Percentiles rank a stretch among this genome's conserved stretches.
These are phyloP conservation scores for Sideroxylon spinosum DNA, from an alignment of 179 eudicot species.

Conservation along the genomic window DNA sequence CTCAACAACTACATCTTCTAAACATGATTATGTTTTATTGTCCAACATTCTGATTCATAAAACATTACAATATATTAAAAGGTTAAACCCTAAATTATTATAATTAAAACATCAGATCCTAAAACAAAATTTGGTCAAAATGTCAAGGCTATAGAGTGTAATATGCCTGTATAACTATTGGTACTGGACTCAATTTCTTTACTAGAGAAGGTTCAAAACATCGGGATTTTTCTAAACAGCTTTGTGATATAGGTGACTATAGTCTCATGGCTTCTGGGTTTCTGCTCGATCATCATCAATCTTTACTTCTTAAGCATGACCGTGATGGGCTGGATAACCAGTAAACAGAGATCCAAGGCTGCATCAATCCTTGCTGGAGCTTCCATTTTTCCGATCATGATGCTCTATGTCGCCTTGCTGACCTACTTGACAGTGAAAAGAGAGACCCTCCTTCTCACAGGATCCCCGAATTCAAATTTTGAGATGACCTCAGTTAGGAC, in stretches of 20 bases:
- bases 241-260: conserved; percentile 3
- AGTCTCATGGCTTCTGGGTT: conserved; percentile 11
- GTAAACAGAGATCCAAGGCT: not conserved
- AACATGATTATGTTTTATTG: no score
- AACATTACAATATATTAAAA: no score
- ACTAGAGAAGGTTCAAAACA: no score
- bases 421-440: conserved; percentile 2
- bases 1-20: no score
- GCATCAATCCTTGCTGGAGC: conserved; percentile 2
- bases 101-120: no score
- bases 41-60: no score
- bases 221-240: not conserved
- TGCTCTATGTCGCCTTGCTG: conserved; percentile 7
- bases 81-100: no score
- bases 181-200: no score
- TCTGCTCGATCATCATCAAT: conserved; percentile 17
- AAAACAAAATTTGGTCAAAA: no score
- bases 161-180: no score
- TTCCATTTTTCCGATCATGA: not conserved
- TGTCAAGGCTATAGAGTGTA: no score
- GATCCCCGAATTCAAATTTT: not conserved
- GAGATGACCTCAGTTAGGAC: not conserved
- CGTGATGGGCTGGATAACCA: not conserved
- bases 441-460: not conserved
- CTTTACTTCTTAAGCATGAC: conserved; percentile 11